Evolutionary conservation across 495 filamentous ascomycete genomes (phyloP), one percentile per base, ranked within the genome.

Genomic region (Penicillium malachiteum): DNA sequence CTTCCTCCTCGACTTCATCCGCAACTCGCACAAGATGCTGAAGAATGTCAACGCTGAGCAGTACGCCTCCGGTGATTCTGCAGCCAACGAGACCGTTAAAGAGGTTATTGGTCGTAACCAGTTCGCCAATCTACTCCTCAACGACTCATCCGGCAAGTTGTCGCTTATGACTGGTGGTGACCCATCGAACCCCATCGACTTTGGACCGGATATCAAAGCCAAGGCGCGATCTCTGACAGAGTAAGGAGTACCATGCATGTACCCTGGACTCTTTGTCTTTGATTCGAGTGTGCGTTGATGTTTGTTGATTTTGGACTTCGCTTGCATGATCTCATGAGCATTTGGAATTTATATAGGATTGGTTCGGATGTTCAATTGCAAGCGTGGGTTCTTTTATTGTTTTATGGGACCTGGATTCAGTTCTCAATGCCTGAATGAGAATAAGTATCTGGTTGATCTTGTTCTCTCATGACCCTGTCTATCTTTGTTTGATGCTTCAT

Each of bases 1-100:
- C 64, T 73, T 71, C 63, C 35, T 69, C 17, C 57, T 55, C 45
- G 66, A 71, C 57, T 73, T 72, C 53, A 48, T 71, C 60, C 60
- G 59, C 44, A 72, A 67, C 53, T 61, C 62, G n/a, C 55, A 68
- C 62, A 48, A 58, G 34, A 40, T 58, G 34, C 61, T 75, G 3
- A 57, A 66, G 45, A 13, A 17, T 11, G 51, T 72, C 39, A 65
- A 75, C 57, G 38, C 53, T 30, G 39, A 53, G 1, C 69, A 69
- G 41, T 64, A 63, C 45, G 59, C 58, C 26, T 45, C 62, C 0
- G 64, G 64, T 18, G 70, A 71, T 53, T 37, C 12, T 0, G 43
- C 32, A 12, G 46, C 65, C 45, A 21, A 42, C 8, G 54, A 53
- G 2, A 47, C 60, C 17, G 45, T 63, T 0, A 34, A 46, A 5